Percentiles rank a stretch among this genome's conserved stretches.
Evolutionary conservation across 1,284 basidiomycete species (phyloP).

Genomic region (Peniophora sp.): DNA sequence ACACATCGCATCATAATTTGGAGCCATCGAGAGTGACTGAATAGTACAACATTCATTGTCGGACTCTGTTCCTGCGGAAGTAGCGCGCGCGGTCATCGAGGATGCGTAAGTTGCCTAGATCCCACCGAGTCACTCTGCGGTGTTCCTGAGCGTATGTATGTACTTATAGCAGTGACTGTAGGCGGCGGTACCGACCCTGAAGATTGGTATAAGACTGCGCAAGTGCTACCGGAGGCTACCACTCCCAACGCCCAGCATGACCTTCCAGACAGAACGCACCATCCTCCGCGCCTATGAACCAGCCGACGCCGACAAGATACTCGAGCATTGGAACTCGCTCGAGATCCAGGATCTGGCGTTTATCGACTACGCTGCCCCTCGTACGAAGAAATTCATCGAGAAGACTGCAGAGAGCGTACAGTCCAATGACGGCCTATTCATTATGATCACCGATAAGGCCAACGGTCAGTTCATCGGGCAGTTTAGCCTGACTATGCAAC

Average conservation of each 20-base stretch:
- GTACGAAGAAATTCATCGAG: constrained; percentile 19
- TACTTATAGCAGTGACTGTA: too few species aligned
- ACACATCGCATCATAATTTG: too few species aligned
- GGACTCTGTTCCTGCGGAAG: too few species aligned
- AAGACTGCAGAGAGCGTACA: constrained; percentile 15
- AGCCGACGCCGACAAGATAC: constrained; percentile 24
- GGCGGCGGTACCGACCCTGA: not conserved
- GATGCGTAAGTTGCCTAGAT: too few species aligned
- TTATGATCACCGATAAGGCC: constrained; percentile 23
- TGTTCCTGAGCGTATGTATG: too few species aligned
- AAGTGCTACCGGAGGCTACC: not conserved
- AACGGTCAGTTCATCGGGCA: constrained; percentile 29
- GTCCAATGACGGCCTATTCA: constrained; percentile 19
- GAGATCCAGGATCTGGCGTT: constrained; percentile 23
- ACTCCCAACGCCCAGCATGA: constrained; percentile 4
- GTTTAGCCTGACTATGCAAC: constrained; percentile 20
- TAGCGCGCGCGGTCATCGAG: too few species aligned
- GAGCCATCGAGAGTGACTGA: too few species aligned
- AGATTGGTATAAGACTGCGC: constrained; percentile 5
- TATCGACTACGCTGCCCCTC: constrained; percentile 19
- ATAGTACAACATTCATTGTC: too few species aligned
- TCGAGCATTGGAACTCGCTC: constrained; percentile 24
- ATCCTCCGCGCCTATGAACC: constrained; percentile 23
- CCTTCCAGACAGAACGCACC: constrained; percentile 22
- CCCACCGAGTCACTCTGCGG: too few species aligned